These are phyloP conservation scores for Metschnikowia chrysomelidarum DNA, from an alignment of 805 yeast species.

Conservation along the genomic window DNA sequence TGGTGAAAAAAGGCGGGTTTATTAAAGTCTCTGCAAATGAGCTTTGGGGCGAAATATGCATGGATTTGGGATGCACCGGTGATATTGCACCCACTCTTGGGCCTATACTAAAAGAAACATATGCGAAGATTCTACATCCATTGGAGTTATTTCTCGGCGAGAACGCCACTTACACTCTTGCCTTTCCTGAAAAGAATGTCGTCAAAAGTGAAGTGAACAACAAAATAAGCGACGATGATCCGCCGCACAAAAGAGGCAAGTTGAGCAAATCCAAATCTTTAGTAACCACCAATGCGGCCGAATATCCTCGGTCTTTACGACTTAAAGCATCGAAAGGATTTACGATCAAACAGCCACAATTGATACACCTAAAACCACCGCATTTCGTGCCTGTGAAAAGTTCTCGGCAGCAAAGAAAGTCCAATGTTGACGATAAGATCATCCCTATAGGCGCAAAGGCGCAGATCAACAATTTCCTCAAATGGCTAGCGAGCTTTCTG, in stretches of 20 bases:
- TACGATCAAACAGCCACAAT: slow-evolving; percentile 46
- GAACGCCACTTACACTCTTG: slow-evolving; percentile 5
- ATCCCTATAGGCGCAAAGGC: slow-evolving; percentile 14
- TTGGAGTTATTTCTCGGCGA: slow-evolving; percentile 25
- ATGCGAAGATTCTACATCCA: slow-evolving; percentile 42
- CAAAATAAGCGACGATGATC: not conserved
- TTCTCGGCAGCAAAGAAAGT: not conserved
- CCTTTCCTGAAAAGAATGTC: too few relatives aligned
- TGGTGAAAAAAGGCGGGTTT: slow-evolving; percentile 65
- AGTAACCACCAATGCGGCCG: slow-evolving; percentile 45
- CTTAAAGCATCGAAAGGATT: slow-evolving; percentile 51
- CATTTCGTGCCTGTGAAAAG: slow-evolving; percentile 13
- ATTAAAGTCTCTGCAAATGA: slow-evolving; percentile 59
- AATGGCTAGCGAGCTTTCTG: slow-evolving; percentile 18
- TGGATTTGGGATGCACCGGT: slow-evolving; percentile 76
- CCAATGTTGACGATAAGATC: too few relatives aligned
- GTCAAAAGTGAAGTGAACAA: slow-evolving; percentile 1
- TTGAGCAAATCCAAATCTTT: slow-evolving; percentile 28
- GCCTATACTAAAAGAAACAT: slow-evolving; percentile 61
- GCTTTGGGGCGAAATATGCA: slow-evolving; percentile 80
- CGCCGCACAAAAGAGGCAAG: slow-evolving; percentile 10
- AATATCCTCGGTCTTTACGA: slow-evolving; percentile 46
- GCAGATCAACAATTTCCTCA: slow-evolving; percentile 17
- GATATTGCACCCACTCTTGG: slow-evolving; percentile 69
- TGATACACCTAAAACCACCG: slow-evolving; percentile 39